Percentiles rank a stretch among this genome's conserved stretches.
Evolutionary conservation across 1,284 basidiomycete genomes (phyloP).

Genomic region (Caloboletus firmus): DNA sequence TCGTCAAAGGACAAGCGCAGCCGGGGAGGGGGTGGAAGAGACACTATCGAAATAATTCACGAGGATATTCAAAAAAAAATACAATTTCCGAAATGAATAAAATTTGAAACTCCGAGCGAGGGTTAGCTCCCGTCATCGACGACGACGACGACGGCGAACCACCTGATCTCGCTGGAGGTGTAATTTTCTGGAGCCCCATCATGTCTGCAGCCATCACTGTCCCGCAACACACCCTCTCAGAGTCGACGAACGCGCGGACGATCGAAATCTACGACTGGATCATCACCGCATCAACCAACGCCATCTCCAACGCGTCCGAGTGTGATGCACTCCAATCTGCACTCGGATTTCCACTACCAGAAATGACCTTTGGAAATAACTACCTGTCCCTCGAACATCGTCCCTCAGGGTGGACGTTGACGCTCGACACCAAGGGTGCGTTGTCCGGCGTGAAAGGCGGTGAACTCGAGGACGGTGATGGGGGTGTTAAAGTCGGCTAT

Average conservation of each 20-base stretch:
- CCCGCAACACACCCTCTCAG: constrained; percentile 61
- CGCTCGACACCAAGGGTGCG: constrained; percentile 72
- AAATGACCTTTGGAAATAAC: constrained; percentile 97
- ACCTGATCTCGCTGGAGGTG: background rate
- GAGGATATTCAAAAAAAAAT: background rate
- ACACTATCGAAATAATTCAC: background rate
- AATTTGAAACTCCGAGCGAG: constrained; percentile 30
- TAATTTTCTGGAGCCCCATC: constrained; percentile 18
- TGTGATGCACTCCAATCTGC: constrained; percentile 65
- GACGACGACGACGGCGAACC: constrained; percentile 4
- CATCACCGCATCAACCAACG: constrained; percentile 63
- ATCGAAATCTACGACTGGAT: constrained; percentile 67
- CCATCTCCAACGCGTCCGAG: constrained; percentile 77
- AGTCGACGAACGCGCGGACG: constrained; percentile 63
- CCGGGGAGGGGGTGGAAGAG: background rate
- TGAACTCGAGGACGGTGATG: constrained; percentile 74
- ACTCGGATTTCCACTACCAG: constrained; percentile 82
- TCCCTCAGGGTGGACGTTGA: constrained; percentile 62
- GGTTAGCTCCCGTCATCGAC: constrained; percentile 1
- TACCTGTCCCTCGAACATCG: constrained; percentile 64
- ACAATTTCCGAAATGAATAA: constrained; percentile 6
- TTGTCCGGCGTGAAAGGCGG: constrained; percentile 77
- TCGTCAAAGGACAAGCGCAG: constrained; percentile 17
- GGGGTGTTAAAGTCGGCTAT: constrained; percentile 91
- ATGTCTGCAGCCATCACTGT: constrained; percentile 48